phyloP scores from a whole-genome alignment of 192 early-diverging fungal species.

The Geranomyces variabilis region DNA sequence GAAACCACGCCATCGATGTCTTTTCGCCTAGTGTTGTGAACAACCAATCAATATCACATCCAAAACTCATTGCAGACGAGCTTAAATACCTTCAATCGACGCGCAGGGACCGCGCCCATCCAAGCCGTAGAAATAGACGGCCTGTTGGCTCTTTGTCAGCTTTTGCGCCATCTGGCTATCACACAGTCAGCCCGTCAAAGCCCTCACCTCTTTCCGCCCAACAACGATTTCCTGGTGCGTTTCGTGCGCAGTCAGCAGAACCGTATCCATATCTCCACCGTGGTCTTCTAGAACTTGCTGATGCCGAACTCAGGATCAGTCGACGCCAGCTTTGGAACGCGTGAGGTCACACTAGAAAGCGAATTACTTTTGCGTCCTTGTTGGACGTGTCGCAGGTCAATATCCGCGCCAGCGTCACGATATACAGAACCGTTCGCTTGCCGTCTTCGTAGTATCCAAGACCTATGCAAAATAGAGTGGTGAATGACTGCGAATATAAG shows the following conservation, averaged over 20 bases:
- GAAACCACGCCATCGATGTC: slow-evolving; percentile 70
- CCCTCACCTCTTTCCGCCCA: slow-evolving; percentile 74
- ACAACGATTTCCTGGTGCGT: slow-evolving; percentile 76
- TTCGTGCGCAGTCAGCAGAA: slow-evolving; percentile 67
- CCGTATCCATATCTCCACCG: slow-evolving; percentile 76
- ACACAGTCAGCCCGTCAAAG: neutral
- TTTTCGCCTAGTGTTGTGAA: slow-evolving; percentile 57
- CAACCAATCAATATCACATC: slow-evolving; percentile 33
- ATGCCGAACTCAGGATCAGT: neutral
- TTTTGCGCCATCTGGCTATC: neutral
- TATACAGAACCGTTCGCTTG: slow-evolving; percentile 65
- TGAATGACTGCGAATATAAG: neutral
- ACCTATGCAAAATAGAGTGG: slow-evolving; percentile 42
- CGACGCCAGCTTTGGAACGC: neutral
- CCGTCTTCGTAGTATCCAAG: slow-evolving; percentile 75
- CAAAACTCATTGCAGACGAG: slow-evolving; percentile 5
- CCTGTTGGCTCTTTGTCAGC: slow-evolving; percentile 38
- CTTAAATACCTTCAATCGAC: slow-evolving; percentile 72
- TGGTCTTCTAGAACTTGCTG: slow-evolving; percentile 74
- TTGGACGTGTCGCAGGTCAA: slow-evolving; percentile 63
- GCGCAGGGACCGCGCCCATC: slow-evolving; percentile 93
- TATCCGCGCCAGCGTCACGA: slow-evolving; percentile 67
- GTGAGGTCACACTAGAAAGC: neutral
- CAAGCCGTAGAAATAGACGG: slow-evolving; percentile 87
- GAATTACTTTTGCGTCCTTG: slow-evolving; percentile 39